These are phyloP conservation scores for Lentinus polychrous DNA, from an alignment of 1,284 basidiomycete species.

Conservation along the genomic window DNA sequence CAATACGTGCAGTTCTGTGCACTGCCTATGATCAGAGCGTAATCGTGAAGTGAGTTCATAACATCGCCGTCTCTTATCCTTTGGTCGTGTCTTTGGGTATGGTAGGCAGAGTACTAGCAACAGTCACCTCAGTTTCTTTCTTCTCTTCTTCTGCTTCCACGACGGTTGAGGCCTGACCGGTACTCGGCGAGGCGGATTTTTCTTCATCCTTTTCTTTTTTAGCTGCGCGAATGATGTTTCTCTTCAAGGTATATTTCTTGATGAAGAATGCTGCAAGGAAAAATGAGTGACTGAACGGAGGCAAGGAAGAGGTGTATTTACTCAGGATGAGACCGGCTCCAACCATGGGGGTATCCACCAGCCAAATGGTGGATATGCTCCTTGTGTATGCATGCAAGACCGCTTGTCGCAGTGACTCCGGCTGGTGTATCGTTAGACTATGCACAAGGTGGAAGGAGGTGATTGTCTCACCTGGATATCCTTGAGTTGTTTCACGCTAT, in stretches of 20 bases:
- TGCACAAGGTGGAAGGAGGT: constrained; percentile 8
- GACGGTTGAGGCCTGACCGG: too few species aligned
- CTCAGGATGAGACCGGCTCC: constrained; percentile 48
- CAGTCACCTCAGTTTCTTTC: too few species aligned
- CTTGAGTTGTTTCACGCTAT: constrained; percentile 44
- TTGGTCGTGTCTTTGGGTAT: too few species aligned
- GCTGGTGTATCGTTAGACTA: constrained; percentile 1
- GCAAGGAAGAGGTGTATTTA: constrained; percentile 21
- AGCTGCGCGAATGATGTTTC: constrained; percentile 1
- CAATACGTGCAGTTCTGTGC: too few species aligned
- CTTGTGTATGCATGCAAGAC: constrained; percentile 63
- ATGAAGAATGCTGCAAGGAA: constrained; percentile 10
- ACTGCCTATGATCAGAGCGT: too few species aligned
- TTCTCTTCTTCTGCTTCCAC: too few species aligned
- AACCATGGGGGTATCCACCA: constrained; percentile 50
- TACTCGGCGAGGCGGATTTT: background rate
- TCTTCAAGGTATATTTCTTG: constrained; percentile 11
- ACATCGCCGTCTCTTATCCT: too few species aligned
- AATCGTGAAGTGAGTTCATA: too few species aligned
- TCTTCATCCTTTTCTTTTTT: constrained; percentile 3
- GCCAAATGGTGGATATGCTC: constrained; percentile 63
- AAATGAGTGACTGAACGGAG: background rate
- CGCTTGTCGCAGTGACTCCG: constrained; percentile 26
- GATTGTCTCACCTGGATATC: constrained; percentile 35
- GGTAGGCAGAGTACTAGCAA: too few species aligned